Percentiles rank a stretch among this genome's conserved stretches.
Conservation (phyloP, 129 eudicot genomes). For the Centella asiatica region DNA sequence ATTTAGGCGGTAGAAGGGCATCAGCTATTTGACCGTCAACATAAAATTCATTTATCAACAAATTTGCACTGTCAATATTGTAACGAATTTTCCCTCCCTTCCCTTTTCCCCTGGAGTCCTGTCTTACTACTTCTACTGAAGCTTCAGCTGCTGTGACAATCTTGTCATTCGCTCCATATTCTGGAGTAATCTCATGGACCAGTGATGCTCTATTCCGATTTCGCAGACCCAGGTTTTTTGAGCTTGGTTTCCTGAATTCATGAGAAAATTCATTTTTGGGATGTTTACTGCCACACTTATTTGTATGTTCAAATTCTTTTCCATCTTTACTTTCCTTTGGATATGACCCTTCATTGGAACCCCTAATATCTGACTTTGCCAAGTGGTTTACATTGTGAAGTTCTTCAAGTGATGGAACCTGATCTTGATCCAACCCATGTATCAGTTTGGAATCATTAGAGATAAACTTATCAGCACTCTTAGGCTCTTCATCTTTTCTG, state of each 20-base stretch:
- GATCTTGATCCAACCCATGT: constrained; percentile 6
- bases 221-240: constrained; percentile 25
- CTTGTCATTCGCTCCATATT: constrained; percentile 17
- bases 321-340: background rate
- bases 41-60: background rate
- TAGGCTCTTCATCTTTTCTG: constrained; percentile 21
- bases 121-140: constrained; percentile 12
- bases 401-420: background rate
- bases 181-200: constrained; percentile 20
- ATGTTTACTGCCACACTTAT: constrained; percentile 17
- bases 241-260: constrained; percentile 18
- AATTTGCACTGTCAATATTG: background rate
- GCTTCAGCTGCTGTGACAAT: constrained; percentile 9
- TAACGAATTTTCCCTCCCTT: constrained; percentile 12
- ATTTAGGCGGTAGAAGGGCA: background rate
- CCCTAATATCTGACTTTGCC: background rate
- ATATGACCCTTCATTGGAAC: background rate
- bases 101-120: constrained; percentile 16
- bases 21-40: constrained; percentile 2
- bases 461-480: background rate
- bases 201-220: constrained; percentile 20
- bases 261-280: constrained; percentile 17
- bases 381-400: background rate
- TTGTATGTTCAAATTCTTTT: constrained; percentile 10
- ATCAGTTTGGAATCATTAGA: constrained; percentile 12